A percentile compares a stretch with the other conserved stretches of the same genome.
These are phyloP conservation scores for Aphanoascus verrucosus DNA, from an alignment of 2,329 filamentous ascomycete species.

Conservation along the genomic window DNA sequence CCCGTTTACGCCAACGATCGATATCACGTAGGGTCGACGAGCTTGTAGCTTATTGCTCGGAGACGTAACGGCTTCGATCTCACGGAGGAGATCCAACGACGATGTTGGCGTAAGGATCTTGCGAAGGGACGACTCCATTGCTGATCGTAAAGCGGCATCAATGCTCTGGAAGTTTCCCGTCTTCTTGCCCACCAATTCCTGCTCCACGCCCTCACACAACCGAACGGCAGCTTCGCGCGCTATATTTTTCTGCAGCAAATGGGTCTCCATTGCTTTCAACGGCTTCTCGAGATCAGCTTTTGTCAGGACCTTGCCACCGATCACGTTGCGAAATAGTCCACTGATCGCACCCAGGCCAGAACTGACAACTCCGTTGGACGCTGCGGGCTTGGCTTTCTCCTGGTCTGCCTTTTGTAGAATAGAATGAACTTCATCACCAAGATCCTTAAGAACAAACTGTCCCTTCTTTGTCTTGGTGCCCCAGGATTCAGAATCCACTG, in stretches of 20 bases:
- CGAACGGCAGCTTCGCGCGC: constrained; percentile 87
- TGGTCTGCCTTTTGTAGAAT: constrained; percentile 74
- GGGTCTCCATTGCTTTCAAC: constrained; percentile 91
- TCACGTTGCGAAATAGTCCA: constrained; percentile 84
- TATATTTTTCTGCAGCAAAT: constrained; percentile 89
- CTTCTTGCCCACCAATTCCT: constrained; percentile 79
- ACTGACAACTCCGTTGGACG: constrained; percentile 58
- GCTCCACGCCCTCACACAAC: constrained; percentile 81
- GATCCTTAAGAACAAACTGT: constrained; percentile 84
- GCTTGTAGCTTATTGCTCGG: constrained; percentile 54
- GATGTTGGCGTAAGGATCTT: constrained; percentile 95
- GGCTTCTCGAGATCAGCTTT: constrained; percentile 83
- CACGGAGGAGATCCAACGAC: constrained; percentile 84
- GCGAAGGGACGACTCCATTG: constrained; percentile 83
- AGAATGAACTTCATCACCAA: constrained; percentile 84
- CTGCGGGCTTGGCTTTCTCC: constrained; percentile 41
- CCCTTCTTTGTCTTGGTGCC: constrained; percentile 75
- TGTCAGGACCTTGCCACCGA: constrained; percentile 86
- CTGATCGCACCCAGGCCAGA: constrained; percentile 72
- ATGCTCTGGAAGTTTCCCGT: constrained; percentile 86
- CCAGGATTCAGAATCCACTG: constrained; percentile 70
- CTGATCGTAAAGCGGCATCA: constrained; percentile 68
- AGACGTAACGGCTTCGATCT: constrained; percentile 69
- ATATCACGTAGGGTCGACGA: constrained; percentile 85
- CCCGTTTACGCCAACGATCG: constrained; percentile 94